A percentile compares a stretch with the other conserved stretches of the same genome.
Evolutionary conservation across 2,329 filamentous ascomycete genomes (phyloP).

Genomic region (Pseudogymnoascus destructans): DNA sequence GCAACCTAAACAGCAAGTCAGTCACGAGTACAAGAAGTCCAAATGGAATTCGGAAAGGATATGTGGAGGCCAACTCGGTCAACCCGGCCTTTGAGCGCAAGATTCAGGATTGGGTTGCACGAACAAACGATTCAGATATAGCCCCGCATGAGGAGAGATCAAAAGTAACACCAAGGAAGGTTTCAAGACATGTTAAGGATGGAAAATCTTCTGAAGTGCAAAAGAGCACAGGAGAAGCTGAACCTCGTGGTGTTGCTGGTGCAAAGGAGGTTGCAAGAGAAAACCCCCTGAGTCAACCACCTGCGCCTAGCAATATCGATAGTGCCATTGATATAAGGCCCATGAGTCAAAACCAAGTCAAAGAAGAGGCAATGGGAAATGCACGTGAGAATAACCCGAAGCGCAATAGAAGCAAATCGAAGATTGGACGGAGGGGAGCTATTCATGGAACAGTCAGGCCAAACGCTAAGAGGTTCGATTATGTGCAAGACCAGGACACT

Average conservation of each 20-base stretch:
- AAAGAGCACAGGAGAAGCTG: background rate
- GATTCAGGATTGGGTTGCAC: slow-evolving; percentile 46
- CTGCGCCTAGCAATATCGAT: background rate
- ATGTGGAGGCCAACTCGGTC: slow-evolving; percentile 37
- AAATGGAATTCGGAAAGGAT: slow-evolving; percentile 32
- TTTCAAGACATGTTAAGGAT: background rate
- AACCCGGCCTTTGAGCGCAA: slow-evolving; percentile 46
- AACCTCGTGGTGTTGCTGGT: background rate
- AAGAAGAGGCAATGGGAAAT: slow-evolving; percentile 21
- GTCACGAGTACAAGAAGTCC: background rate
- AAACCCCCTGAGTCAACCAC: slow-evolving; percentile 25
- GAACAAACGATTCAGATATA: slow-evolving; percentile 9
- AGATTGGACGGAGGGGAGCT: slow-evolving; percentile 14
- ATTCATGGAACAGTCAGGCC: slow-evolving; percentile 25
- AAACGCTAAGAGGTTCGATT: slow-evolving; percentile 46
- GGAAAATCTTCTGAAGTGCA: background rate
- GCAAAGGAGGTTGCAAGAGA: background rate
- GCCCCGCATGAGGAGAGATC: background rate
- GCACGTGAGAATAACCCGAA: slow-evolving; percentile 20
- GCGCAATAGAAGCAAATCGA: slow-evolving; percentile 10
- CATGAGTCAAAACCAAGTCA: slow-evolving; percentile 16
- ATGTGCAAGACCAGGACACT: slow-evolving; percentile 29
- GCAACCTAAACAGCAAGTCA: background rate
- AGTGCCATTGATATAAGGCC: slow-evolving; percentile 2
- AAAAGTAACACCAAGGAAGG: background rate